A percentile compares a stretch with the other conserved stretches of the same genome.
Conservation (phyloP, 495 filamentous ascomycete species). For the Xylaria sp. region DNA sequence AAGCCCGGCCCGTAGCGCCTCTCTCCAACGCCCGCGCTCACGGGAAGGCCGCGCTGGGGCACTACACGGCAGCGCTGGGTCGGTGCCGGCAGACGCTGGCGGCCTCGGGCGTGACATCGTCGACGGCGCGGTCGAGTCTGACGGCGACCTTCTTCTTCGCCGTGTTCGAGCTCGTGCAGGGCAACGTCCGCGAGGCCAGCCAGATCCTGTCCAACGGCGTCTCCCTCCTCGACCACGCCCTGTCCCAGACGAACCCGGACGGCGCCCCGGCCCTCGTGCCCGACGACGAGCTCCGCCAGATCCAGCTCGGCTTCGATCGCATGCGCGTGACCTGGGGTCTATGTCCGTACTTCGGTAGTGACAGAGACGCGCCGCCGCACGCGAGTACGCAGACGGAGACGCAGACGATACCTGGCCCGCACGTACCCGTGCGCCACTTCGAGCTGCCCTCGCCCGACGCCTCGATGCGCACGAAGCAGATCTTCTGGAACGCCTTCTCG, state of each 20-base stretch:
- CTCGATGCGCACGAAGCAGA: constrained; percentile 16
- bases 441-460: constrained; percentile 25
- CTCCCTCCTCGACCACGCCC: constrained; percentile 29
- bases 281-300: constrained; percentile 24
- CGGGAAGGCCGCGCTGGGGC: constrained; percentile 32
- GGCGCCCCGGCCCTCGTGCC: constrained; percentile 10
- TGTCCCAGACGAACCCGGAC: constrained; percentile 6
- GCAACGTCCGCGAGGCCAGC: constrained; percentile 39
- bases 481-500: constrained; percentile 31
- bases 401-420: too few species aligned
- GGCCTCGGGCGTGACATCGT: constrained; percentile 20
- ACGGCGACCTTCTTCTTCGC: constrained; percentile 34
- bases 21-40: constrained; percentile 14
- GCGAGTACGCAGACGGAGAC: neutral
- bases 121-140: constrained; percentile 25
- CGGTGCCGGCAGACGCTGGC: constrained; percentile 33
- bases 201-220: constrained; percentile 32
- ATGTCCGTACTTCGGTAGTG: constrained; percentile 33
- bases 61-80: constrained; percentile 41
- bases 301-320: constrained; percentile 33
- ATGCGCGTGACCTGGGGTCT: constrained; percentile 33
- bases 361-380: neutral
- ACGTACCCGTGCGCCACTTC: neutral
- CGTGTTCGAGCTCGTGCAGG: constrained; percentile 42
- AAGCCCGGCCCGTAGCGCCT: constrained; percentile 16